Evolutionary conservation across 1,139 yeast species (phyloP).

Genomic region (Geotrichum candidum): DNA sequence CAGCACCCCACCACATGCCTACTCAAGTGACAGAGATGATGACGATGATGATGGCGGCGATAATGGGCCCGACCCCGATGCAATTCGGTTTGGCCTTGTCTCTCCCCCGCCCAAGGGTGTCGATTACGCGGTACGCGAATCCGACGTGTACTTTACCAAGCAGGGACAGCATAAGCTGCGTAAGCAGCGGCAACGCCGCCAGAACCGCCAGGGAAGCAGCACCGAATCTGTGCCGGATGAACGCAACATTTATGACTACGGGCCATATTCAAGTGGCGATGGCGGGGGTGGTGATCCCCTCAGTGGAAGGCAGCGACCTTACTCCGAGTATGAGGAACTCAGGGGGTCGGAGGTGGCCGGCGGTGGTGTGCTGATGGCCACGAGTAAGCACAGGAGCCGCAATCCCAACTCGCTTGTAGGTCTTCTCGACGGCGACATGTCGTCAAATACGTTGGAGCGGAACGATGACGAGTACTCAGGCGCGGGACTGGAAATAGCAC

Average conservation of each 20-base stretch:
- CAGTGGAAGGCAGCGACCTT: neutral
- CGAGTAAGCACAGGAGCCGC: slow-evolving; percentile 3
- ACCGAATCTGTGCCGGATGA: neutral
- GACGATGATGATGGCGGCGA: neutral
- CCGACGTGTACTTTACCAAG: slow-evolving; percentile 33
- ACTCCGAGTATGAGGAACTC: slow-evolving; percentile 3
- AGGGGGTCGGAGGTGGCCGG: slow-evolving; percentile 2
- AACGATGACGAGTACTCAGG: neutral
- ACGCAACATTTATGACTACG: slow-evolving; percentile 1
- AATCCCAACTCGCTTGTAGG: slow-evolving; percentile 17
- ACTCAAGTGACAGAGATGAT: slow-evolving; percentile 3
- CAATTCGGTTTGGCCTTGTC: slow-evolving; percentile 6
- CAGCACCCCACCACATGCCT: slow-evolving; percentile 1
- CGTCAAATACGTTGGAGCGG: neutral
- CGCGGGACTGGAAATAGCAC: neutral
- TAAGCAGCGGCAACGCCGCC: slow-evolving; percentile 6
- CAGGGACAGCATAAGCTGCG: slow-evolving; percentile 10
- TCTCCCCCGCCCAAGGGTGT: slow-evolving; percentile 22
- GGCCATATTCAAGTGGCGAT: neutral
- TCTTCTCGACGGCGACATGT: slow-evolving; percentile 8
- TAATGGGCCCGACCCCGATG: slow-evolving; percentile 1
- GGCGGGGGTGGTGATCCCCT: neutral
- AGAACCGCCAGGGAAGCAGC: neutral
- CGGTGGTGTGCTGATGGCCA: slow-evolving; percentile 3
- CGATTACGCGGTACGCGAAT: slow-evolving; percentile 36